Evolutionary conservation across 2,329 filamentous ascomycete species (phyloP).

Genomic region (Aspergillus hortae): DNA sequence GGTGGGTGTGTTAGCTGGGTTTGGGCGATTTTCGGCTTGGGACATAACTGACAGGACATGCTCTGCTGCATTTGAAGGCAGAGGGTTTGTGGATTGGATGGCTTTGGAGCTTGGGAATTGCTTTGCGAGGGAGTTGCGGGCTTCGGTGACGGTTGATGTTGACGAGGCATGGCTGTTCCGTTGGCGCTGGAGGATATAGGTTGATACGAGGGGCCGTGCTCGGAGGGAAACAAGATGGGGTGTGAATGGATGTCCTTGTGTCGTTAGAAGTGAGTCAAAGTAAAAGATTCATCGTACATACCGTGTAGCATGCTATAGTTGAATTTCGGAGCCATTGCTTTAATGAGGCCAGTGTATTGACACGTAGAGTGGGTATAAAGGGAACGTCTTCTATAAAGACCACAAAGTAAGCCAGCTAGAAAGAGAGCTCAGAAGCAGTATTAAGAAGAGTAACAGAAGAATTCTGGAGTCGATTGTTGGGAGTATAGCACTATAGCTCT

Average conservation of each 20-base stretch:
- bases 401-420: too few species aligned
- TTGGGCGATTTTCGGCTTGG: not conserved
- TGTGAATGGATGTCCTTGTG: not conserved
- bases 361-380: too few species aligned
- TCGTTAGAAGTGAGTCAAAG: too few species aligned
- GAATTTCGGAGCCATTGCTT: too few species aligned
- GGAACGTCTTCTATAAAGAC: too few species aligned
- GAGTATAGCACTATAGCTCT: too few species aligned
- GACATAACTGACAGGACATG: not conserved
- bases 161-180: not conserved
- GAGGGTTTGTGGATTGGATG: not conserved
- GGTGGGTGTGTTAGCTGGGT: not conserved
- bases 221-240: not conserved
- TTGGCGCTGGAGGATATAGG: not conserved
- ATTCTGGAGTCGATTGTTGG: too few species aligned
- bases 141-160: not conserved
- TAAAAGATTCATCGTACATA: too few species aligned
- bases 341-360: too few species aligned
- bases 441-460: too few species aligned
- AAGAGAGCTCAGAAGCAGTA: too few species aligned
- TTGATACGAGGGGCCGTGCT: not conserved
- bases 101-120: not conserved
- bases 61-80: not conserved
- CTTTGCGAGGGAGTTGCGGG: not conserved
- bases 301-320: too few species aligned